Conservation (phyloP, 116 monocot species). For the Iris pallida region DNA sequence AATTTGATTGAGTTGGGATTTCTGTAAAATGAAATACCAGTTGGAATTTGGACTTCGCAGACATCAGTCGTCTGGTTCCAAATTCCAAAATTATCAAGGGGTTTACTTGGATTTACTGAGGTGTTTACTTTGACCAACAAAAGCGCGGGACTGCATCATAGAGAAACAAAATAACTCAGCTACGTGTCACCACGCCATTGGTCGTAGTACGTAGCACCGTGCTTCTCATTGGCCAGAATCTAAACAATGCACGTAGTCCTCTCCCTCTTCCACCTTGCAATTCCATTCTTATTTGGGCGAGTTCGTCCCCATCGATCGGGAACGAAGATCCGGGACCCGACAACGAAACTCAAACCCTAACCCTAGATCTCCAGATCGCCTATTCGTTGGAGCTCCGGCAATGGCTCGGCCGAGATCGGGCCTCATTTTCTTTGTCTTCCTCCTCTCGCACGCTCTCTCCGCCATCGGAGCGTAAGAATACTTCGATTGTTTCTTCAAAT, state of each 20-base stretch:
- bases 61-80: no score
- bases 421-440: conserved; percentile 4
- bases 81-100: no score
- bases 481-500: not conserved
- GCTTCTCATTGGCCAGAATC: no score
- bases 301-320: not conserved
- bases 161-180: no score
- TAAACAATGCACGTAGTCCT: not conserved
- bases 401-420: conserved; percentile 16
- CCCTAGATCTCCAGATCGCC: not conserved
- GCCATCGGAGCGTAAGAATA: not conserved
- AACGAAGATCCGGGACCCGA: not conserved
- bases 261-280: not conserved
- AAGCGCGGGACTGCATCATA: no score
- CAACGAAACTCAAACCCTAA: not conserved
- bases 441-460: conserved; percentile 10
- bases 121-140: no score
- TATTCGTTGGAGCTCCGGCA: not conserved
- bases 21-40: no score
- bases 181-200: no score
- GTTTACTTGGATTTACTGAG: no score
- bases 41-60: no score
- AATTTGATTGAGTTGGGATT: no score
- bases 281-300: not conserved
- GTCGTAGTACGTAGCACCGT: no score